Conservation (phyloP, 2,329 filamentous ascomycete species). For the Passalora sequoiae region DNA sequence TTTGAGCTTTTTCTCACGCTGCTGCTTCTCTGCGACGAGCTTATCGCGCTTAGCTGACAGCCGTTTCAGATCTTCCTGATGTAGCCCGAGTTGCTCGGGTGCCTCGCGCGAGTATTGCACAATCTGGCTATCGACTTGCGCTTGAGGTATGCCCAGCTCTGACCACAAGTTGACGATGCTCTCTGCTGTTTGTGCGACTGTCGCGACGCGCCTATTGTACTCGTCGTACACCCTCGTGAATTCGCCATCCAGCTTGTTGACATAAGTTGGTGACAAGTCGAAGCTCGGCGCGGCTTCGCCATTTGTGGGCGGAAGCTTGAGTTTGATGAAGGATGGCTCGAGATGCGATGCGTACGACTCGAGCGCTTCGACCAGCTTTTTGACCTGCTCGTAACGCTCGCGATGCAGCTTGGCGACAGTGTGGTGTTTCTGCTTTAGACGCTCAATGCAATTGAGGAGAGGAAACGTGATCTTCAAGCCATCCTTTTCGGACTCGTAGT, state of each 20-base stretch:
- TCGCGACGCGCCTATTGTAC: conserved; percentile 75
- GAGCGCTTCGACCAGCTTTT: conserved; percentile 88
- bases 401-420: conserved; percentile 76
- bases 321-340: conserved; percentile 78
- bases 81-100: conserved; percentile 88
- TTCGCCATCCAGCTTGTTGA: conserved; percentile 78
- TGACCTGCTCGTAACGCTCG: conserved; percentile 92
- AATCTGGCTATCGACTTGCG: conserved; percentile 81
- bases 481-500: conserved; percentile 60
- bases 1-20: conserved; percentile 69
- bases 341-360: conserved; percentile 96
- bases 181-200: conserved; percentile 69
- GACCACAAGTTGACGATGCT: conserved; percentile 93
- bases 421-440: conserved; percentile 78
- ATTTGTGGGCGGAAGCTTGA: conserved; percentile 79
- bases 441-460: conserved; percentile 70
- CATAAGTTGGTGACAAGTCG: conserved; percentile 86
- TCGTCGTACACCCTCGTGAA: conserved; percentile 96
- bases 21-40: conserved; percentile 80
- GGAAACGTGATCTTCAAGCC: conserved; percentile 77
- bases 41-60: conserved; percentile 73
- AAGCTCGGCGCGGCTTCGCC: conserved; percentile 75
- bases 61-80: conserved; percentile 74
- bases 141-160: conserved; percentile 88
- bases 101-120: conserved; percentile 85